Conservation (phyloP, 352 stramenopile genomes). For the Pythium pectinolyticum region DNA sequence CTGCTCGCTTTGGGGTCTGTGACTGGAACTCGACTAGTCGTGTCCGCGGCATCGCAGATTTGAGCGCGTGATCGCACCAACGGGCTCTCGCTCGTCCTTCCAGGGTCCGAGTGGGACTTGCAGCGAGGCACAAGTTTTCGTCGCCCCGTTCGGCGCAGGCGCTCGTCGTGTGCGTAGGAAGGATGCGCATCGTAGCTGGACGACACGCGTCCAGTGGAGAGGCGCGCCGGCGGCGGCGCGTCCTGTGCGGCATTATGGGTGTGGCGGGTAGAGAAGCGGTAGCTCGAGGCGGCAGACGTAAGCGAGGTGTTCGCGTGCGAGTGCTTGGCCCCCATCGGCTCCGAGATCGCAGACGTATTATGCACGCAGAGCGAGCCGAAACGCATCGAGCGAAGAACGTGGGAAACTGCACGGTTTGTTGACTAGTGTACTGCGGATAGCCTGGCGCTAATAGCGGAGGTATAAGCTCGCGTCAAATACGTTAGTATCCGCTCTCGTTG, state of each 20-base stretch:
- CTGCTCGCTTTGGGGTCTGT: constrained; percentile 5
- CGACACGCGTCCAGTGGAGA: constrained; percentile 16
- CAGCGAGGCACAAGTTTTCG: constrained; percentile 14
- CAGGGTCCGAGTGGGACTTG: constrained; percentile 23
- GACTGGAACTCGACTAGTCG: not conserved
- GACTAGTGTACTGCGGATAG: not conserved
- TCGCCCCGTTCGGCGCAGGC: constrained; percentile 10
- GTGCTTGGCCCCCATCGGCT: constrained; percentile 19
- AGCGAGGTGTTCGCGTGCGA: constrained; percentile 14
- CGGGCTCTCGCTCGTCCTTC: constrained; percentile 7
- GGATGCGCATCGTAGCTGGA: constrained; percentile 13
- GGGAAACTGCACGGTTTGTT: not conserved
- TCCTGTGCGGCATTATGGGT: too few species aligned
- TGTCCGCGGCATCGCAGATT: not conserved
- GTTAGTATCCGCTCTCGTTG: not conserved
- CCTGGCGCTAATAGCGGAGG: too few species aligned
- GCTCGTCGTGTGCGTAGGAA: constrained; percentile 13
- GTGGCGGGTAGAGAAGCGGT: not conserved
- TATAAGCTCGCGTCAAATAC: not conserved
- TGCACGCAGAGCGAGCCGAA: constrained; percentile 15
- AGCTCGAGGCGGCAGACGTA: not conserved
- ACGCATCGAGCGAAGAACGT: constrained; percentile 11
- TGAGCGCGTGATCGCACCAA: constrained; percentile 9
- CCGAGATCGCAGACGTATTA: constrained; percentile 5
- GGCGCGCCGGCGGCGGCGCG: constrained; percentile 3